Conservation (phyloP, 2,329 filamentous ascomycete species). For the Sphaerulina vaccinii region DNA sequence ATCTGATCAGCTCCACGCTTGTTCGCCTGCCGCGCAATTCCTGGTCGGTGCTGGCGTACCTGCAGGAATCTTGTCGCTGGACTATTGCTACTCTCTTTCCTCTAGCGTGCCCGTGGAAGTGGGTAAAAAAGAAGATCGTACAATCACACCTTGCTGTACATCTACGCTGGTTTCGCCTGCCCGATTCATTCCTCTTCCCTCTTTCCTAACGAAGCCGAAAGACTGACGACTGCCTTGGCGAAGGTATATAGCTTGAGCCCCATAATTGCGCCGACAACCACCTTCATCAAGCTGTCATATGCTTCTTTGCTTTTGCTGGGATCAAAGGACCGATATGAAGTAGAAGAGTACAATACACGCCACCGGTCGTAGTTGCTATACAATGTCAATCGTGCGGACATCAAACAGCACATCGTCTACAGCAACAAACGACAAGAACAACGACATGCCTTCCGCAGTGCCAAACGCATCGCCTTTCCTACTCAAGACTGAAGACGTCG, state of each 20-base stretch:
- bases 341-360: neutral
- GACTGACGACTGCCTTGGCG: neutral
- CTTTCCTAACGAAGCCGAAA: neutral
- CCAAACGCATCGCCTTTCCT: slow-evolving; percentile 43
- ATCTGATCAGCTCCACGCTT: slow-evolving; percentile 5
- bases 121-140: too few relatives aligned
- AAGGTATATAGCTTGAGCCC: neutral
- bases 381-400: neutral
- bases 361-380: neutral
- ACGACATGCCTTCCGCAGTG: neutral
- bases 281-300: slow-evolving; percentile 6
- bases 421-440: neutral
- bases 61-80: too few relatives aligned
- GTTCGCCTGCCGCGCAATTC: slow-evolving; percentile 1
- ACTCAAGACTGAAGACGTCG: slow-evolving; percentile 44
- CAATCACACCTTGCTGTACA: too few relatives aligned
- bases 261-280: slow-evolving; percentile 12
- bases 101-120: too few relatives aligned
- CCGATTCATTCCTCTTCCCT: neutral
- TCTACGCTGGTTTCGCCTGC: too few relatives aligned
- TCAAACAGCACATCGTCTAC: neutral
- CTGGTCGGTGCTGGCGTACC: neutral
- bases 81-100: too few relatives aligned
- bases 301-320: neutral
- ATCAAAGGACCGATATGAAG: slow-evolving; percentile 12